These are phyloP conservation scores for Astragalus membranaceus DNA, from an alignment of 306 rosid species.

Conservation along the genomic window DNA sequence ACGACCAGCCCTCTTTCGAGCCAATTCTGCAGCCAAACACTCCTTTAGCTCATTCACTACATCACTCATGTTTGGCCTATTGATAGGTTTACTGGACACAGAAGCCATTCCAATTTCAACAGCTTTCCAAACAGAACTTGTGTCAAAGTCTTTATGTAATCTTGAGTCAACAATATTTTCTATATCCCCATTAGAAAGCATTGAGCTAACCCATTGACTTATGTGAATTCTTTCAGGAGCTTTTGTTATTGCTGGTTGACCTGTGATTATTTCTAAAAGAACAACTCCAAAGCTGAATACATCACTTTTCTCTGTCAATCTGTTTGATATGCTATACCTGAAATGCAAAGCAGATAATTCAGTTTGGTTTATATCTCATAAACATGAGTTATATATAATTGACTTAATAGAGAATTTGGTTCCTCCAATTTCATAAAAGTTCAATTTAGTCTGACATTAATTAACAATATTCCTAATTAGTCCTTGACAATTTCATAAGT, in stretches of 20 bases:
- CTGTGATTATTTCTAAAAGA: constrained; percentile 10
- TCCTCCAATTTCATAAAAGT: no score
- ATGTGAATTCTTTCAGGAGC: constrained; percentile 22
- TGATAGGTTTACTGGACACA: constrained; percentile 10
- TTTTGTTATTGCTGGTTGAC: constrained; percentile 21
- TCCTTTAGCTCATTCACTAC: constrained; percentile 40
- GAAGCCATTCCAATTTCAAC: constrained; percentile 48
- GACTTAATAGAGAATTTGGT: not conserved
- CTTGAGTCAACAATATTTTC: constrained; percentile 34
- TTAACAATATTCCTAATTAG: no score
- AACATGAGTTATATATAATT: not conserved
- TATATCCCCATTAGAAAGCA: constrained; percentile 34
- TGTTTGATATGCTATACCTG: no score
- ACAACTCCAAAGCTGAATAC: no score
- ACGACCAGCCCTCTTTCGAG: not conserved
- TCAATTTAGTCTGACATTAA: no score
- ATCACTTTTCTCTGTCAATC: no score
- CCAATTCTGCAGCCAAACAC: constrained; percentile 31
- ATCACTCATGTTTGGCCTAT: constrained; percentile 46
- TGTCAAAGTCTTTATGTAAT: constrained; percentile 20
- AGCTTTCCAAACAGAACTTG: constrained; percentile 34
- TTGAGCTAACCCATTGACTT: constrained; percentile 32
- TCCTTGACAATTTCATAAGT: no score
- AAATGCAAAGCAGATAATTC: no score
- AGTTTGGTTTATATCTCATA: no score